Percentiles rank a stretch among this genome's conserved stretches.
phyloP scores from a whole-genome alignment of 202 grass and related monocot genomes.

The Setaria viridis region DNA sequence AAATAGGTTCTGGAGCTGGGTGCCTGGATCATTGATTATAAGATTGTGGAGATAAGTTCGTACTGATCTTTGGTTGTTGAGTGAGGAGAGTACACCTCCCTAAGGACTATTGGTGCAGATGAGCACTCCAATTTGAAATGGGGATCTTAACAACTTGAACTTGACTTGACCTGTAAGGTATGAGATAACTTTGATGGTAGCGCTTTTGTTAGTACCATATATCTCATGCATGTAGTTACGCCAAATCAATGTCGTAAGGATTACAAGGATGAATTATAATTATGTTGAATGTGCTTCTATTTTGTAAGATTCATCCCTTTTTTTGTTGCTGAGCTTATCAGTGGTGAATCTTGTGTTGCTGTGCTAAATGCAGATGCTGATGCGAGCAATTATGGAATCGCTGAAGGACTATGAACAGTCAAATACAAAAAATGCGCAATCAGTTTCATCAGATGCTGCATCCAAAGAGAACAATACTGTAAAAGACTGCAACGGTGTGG shows the following conservation, averaged over 20 bases:
- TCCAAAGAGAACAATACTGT: slow-evolving; percentile 39
- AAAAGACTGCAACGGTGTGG: slow-evolving; percentile 40
- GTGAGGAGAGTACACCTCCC: background rate
- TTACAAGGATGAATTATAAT: background rate
- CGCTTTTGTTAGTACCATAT: background rate
- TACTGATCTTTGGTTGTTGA: slow-evolving; percentile 14
- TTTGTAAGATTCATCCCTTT: background rate
- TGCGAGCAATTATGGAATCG: slow-evolving; percentile 89
- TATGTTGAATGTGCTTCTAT: background rate
- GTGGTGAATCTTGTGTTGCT: slow-evolving; percentile 4
- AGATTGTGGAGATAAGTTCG: background rate
- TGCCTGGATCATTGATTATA: background rate
- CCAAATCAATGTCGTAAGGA: background rate
- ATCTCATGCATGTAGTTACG: background rate
- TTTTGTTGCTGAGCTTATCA: background rate
- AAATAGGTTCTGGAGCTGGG: background rate
- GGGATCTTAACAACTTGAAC: background rate
- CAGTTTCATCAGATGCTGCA: slow-evolving; percentile 45
- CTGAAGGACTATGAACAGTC: slow-evolving; percentile 76
- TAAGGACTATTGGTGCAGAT: slow-evolving; percentile 16
- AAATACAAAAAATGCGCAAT: slow-evolving; percentile 51
- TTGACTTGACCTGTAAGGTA: background rate
- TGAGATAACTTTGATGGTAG: background rate
- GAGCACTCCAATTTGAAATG: background rate
- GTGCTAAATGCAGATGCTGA: slow-evolving; percentile 78